phyloP scores from a whole-genome alignment of 202 grass and related monocot genomes.

The Zizania palustris region DNA sequence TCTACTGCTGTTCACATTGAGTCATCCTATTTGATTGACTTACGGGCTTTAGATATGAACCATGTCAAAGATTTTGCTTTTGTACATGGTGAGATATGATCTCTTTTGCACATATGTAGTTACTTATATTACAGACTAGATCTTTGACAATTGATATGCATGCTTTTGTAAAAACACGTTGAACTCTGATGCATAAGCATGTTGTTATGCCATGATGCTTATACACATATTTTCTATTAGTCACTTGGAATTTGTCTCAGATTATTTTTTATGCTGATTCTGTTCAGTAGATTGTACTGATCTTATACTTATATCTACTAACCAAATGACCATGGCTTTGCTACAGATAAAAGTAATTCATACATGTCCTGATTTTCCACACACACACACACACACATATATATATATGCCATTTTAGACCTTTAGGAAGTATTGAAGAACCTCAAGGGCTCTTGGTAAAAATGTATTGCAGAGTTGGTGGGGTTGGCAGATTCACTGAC shows the following conservation, averaged over 20 bases:
- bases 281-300: background rate
- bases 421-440: too few relatives aligned
- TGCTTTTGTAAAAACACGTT: constrained; percentile 27
- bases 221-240: background rate
- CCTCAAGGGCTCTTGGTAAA: too few relatives aligned
- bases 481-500: too few relatives aligned
- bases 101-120: constrained; percentile 18
- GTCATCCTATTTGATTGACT: constrained; percentile 86
- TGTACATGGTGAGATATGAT: constrained; percentile 83
- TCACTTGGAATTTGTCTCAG: constrained; percentile 5
- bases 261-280: background rate
- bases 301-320: constrained; percentile 24
- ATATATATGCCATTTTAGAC: too few relatives aligned
- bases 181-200: constrained; percentile 30
- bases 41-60: constrained; percentile 76
- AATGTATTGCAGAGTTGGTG: too few relatives aligned
- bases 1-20: constrained; percentile 66
- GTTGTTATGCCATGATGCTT: constrained; percentile 13
- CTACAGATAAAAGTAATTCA: too few relatives aligned
- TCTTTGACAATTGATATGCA: constrained; percentile 24
- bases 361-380: too few relatives aligned
- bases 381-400: too few relatives aligned
- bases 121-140: constrained; percentile 22
- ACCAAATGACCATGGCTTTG: too few relatives aligned
- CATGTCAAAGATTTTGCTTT: constrained; percentile 96